Evolutionary conservation across 2,329 filamentous ascomycete genomes (phyloP), one percentile per base, ranked within the genome.

Genomic region (Pleomassaria siparia): DNA sequence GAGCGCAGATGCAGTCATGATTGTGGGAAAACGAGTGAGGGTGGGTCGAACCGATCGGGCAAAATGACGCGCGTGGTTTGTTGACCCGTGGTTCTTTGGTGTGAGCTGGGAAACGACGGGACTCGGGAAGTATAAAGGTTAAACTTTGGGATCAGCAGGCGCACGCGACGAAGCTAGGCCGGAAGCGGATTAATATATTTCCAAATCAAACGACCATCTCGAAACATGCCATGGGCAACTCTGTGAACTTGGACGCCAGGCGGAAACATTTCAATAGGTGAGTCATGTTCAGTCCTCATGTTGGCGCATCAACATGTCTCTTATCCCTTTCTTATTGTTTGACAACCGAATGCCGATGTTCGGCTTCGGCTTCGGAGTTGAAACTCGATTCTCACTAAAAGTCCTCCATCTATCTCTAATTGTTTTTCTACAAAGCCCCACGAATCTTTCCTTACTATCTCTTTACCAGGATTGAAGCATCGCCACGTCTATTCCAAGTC

Each of bases 1-100:
- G 28, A 64, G 56, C 25, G 78, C 74, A 53, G 64, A 60, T 35
- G 62, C 60, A 24, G 62, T 51, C 64, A 68, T 68, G 43, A 42
- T 36, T 33, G 43, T 44, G 35, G n/a, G 43, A 44, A 24, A 45
- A 33, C 18, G 40, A 24, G 20, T 26, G 47, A 33, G 29, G 18
- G n/a, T n/a, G 37, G 3, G 20, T 24, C 7, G 12, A 18, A 15
- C 16, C n/a, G 29, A 12, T 24, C 5, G 13, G 20, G 36, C 25
- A 21, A 24, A 21, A 13, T 26, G 24, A 10, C 36, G 36, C 7
- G 21, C 21, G 36, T 25, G 36, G 10, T 40, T 24, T 25, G 36
- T 40, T 25, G 36, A n/a, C n/a, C 20, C 29, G 32, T 35, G 3
- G 15, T 18, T 20, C 6, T 16, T 7, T 35, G 18, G 32, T 20